Evolutionary conservation across 305 asterid genomes (phyloP).

Genomic region (Striga hermonthica): DNA sequence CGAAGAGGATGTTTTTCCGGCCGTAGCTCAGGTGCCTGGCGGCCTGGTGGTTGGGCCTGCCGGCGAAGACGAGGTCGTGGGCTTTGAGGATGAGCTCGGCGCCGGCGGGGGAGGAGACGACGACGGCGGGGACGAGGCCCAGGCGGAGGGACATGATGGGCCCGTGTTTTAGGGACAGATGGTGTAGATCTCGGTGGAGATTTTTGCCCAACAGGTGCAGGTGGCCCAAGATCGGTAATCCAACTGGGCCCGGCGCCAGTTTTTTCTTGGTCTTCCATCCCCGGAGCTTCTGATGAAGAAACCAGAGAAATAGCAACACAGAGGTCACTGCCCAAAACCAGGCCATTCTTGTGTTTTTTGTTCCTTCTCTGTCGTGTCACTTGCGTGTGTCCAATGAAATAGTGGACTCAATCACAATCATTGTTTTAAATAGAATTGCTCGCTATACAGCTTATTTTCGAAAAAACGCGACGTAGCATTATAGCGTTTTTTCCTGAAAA

Average conservation of each 20-base stretch:
- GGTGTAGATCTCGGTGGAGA: neutral
- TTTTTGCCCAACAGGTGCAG: neutral
- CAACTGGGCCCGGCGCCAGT: neutral
- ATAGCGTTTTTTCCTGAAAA: no score
- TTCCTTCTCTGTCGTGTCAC: no score
- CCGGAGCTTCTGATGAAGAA: neutral
- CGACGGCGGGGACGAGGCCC: neutral
- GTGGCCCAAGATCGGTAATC: neutral
- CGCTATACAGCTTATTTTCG: no score
- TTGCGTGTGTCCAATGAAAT: no score
- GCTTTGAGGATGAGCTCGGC: conserved; percentile 4
- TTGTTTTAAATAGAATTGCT: no score
- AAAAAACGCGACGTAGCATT: no score
- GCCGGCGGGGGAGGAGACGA: conserved; percentile 2
- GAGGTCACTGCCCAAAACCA: neutral
- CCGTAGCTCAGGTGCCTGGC: neutral
- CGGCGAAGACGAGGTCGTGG: neutral
- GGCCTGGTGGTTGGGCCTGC: neutral
- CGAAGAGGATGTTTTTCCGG: neutral
- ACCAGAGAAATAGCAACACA: neutral
- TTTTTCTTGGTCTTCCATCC: neutral
- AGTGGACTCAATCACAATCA: no score
- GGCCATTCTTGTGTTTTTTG: neutral
- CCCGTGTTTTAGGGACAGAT: neutral
- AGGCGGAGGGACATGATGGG: neutral